Conservation (phyloP, 1,139 yeast species). For the Saccharomyces pastorianus region DNA sequence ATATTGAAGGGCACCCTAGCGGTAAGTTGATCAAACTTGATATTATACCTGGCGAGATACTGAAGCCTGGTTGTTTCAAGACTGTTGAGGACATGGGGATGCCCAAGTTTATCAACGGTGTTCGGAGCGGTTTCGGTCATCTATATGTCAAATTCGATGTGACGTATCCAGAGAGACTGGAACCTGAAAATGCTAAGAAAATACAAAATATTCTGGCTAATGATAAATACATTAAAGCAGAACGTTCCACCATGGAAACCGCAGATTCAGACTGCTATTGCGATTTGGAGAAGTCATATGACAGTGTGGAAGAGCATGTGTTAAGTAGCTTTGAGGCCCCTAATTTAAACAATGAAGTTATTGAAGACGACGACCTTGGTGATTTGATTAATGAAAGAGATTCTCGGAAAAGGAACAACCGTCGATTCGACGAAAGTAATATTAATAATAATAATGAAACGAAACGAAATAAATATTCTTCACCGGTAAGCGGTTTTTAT, state of each 20-base stretch:
- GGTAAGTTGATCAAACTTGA: slow-evolving; percentile 21
- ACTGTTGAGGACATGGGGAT: slow-evolving; percentile 25
- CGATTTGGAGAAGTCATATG: slow-evolving; percentile 4
- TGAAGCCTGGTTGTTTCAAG: slow-evolving; percentile 20
- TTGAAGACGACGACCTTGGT: background rate
- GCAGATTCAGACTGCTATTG: background rate
- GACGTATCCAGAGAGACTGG: slow-evolving; percentile 18
- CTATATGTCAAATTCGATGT: slow-evolving; percentile 23
- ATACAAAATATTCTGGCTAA: slow-evolving; percentile 12
- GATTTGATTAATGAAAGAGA: slow-evolving; percentile 1
- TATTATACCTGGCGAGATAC: slow-evolving; percentile 24
- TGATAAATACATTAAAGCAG: slow-evolving; percentile 13
- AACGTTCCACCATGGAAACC: background rate
- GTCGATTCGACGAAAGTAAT: background rate
- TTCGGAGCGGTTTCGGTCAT: slow-evolving; percentile 16
- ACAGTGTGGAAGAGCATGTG: slow-evolving; percentile 23
- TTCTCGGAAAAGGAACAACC: background rate
- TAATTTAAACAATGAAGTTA: slow-evolving; percentile 3
- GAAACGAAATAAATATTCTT: background rate
- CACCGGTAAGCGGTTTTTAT: background rate
- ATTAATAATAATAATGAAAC: background rate
- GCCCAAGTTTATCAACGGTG: slow-evolving; percentile 16
- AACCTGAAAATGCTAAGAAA: slow-evolving; percentile 16
- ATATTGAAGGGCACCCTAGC: slow-evolving; percentile 24
- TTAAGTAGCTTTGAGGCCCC: slow-evolving; percentile 18